Evolutionary conservation across 192 early-diverging fungal species (phyloP), one percentile per base, ranked within the genome.

Genomic region (Linnemannia schmuckeri): DNA sequence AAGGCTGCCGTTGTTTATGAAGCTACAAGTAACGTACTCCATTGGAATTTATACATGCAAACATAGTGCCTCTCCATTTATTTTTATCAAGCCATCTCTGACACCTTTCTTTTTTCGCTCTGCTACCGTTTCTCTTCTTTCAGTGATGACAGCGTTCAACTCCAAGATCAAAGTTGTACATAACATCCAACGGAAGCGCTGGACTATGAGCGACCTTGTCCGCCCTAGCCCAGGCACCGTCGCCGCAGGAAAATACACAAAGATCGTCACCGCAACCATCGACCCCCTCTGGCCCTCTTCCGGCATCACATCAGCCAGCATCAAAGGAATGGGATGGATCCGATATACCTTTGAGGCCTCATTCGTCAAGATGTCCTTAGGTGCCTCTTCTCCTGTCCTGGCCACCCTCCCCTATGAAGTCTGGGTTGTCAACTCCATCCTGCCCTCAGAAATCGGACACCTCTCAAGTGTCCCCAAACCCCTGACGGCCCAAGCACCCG

Each of bases 241-340:
- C 9, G 72, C 79, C 6, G 44, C 54, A 6, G 79, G 79, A 12
- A 75, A 52, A n/a, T 81, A 81, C 35, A 49, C 61, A 35, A 68
- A 69, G 12, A 24, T 0, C 2, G 30, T 80, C 37, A 20, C 52
- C 24, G 12, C 55, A 27, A 46, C 40, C 49, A 54, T 80, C 38
- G 71, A 74, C 22, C 79, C 72, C 20, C 54, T 69, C 44, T 66
- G 72, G 61, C 79, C 73, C 13, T 81, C 79, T 2, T 81, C 79
- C 9, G 33, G 46, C 1, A 30, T 13, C 10, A 71, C 69, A 22
- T 13, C 68, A 20, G 4, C 22, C 22, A n/a, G 35, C 49, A 2
- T 18, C 20, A 18, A 75, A 35, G 72, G 73, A 2, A 38, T 13
- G 17, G 79, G 73, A 20, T 75, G 63, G 79, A 20, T 81, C 72